phyloP scores from a whole-genome alignment of 164 flowering plant genomes.

The Tinospora cordifolia region DNA sequence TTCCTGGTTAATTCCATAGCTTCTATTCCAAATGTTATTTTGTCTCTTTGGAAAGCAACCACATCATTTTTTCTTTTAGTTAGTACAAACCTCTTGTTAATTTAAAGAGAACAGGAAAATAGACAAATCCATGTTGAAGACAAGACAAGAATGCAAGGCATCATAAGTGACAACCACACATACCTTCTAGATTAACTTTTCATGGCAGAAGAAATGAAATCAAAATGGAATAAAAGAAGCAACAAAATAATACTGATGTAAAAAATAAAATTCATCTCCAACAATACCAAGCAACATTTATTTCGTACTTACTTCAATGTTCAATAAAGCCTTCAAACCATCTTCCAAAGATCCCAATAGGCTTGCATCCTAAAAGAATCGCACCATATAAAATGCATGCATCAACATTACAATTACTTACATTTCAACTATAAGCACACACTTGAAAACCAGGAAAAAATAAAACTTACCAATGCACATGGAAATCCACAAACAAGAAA shows the following conservation, averaged over 20 bases:
- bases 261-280: not conserved
- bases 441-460: not conserved
- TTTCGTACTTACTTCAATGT: constrained; percentile 70
- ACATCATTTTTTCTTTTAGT: not conserved
- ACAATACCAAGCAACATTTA: not conserved
- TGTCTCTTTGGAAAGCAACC: not conserved
- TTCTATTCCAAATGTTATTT: not conserved
- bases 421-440: not conserved
- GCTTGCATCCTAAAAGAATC: constrained; percentile 56
- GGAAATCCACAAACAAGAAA: constrained; percentile 86
- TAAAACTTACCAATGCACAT: constrained; percentile 49
- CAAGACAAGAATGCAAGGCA: not conserved
- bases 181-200: not conserved
- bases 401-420: not conserved
- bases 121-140: not conserved
- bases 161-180: not conserved
- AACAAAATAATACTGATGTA: not conserved
- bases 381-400: not conserved
- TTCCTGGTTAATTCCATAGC: not conserved
- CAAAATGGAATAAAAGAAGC: not conserved
- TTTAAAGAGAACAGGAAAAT: not conserved
- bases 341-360: constrained; percentile 77
- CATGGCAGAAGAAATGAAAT: not conserved
- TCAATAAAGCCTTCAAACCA: constrained; percentile 87
- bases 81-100: not conserved